Evolutionary conservation across 2,329 filamentous ascomycete species (phyloP), one percentile per base, ranked within the genome.

Genomic region (Sporothrix inflata): DNA sequence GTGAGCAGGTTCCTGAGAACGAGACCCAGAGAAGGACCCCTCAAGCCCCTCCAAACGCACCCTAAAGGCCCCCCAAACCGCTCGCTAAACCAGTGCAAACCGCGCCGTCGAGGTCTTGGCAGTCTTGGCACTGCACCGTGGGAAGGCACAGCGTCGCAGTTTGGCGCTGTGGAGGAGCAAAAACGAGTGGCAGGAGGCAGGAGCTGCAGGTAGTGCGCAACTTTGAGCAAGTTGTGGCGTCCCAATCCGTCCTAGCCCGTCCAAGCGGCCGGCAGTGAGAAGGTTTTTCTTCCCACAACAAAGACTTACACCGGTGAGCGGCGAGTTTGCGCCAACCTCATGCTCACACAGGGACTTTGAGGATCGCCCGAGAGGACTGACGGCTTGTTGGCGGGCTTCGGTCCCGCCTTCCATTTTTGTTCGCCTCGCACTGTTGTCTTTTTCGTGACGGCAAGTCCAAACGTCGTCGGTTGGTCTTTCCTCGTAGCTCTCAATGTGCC

Each of bases 191-290:
- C 61, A 19, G 21, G 47, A 19, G 27, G 8, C 8, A 12, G 24
- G 24, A 49, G 67, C 49, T 42, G 40, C 63, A 49, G 73, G 68
- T 47, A 70, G 74, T 83, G 83, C 82, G 83, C 78, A 79, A 78
- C 78, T 85, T 85, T 85, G 84, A 85, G 84, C 84, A 85, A 81
- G 77, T 85, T 85, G 79, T 82, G 78, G 79, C 77, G 75, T 73
- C 65, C 74, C 72, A 70, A 77, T 40, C 45, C 60, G 71, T 40
- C 38, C 40, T 73, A 73, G 72, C 63, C n/a, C 34, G 40, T 53
- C 66, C 55, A 65, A 69, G 71, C 71, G 57, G 71, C 47, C 63
- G n/a, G 66, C 67, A 66, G 57, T 72, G 71, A 72, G 71, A 72
- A 72, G 71, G 71, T 70, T 72, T 72, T 67, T 57, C 21, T 57